Evolutionary conservation across 1,284 basidiomycete genomes (phyloP).

Genomic region (Trametes polyzona): DNA sequence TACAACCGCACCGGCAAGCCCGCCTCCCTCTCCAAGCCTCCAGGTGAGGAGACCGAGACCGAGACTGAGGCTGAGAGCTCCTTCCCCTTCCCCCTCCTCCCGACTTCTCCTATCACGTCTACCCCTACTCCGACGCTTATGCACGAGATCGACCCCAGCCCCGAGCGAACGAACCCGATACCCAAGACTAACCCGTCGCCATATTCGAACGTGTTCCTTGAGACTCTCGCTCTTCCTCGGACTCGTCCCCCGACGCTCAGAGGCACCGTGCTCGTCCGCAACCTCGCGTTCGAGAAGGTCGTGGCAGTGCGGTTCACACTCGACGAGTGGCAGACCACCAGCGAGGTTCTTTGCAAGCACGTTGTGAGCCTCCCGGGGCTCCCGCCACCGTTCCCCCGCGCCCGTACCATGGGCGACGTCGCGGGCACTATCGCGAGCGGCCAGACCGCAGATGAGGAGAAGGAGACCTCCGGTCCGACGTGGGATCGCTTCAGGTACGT

Average conservation of each 20-base stretch:
- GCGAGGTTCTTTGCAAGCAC: constrained; percentile 78
- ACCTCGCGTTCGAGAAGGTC: constrained; percentile 86
- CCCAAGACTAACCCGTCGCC: constrained; percentile 42
- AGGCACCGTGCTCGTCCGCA: constrained; percentile 71
- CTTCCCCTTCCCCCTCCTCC: constrained; percentile 31
- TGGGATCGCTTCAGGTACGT: constrained; percentile 44
- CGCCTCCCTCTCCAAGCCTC: constrained; percentile 60
- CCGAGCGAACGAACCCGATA: constrained; percentile 43
- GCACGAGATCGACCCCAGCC: constrained; percentile 47
- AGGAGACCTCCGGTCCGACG: constrained; percentile 17
- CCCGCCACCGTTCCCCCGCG: constrained; percentile 43
- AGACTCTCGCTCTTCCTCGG: constrained; percentile 48
- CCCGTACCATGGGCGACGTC: constrained; percentile 40
- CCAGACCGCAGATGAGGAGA: constrained; percentile 26
- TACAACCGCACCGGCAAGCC: constrained; percentile 87
- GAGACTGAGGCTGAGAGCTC: constrained; percentile 65
- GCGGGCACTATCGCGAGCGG: constrained; percentile 33
- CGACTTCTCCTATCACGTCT: constrained; percentile 22
- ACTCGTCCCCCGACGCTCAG: constrained; percentile 47
- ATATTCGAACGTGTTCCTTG: constrained; percentile 52
- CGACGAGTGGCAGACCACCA: constrained; percentile 93
- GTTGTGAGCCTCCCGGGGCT: constrained; percentile 54
- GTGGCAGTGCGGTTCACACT: constrained; percentile 90
- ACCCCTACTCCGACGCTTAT: constrained; percentile 29
- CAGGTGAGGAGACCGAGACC: constrained; percentile 79